Evolutionary conservation across 805 yeast species (phyloP), one percentile per base, ranked within the genome.

Genomic region (Wickerhamomyces rabaulensis): DNA sequence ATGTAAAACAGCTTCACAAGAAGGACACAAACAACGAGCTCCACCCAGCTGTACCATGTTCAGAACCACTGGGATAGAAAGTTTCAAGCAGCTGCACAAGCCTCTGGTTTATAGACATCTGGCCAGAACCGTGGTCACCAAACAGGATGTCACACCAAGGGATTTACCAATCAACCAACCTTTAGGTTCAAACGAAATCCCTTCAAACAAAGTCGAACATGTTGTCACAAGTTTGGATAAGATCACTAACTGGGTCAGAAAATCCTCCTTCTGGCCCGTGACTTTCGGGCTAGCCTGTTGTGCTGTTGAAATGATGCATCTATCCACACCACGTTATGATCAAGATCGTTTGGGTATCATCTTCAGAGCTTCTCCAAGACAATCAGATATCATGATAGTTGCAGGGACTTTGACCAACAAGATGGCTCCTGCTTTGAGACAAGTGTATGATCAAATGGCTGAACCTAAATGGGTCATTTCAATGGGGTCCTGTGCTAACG

Each of bases 301-400:
- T 73, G 96, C 96, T 51, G 95, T 87, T 38, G 96, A 87, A 69
- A 87, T 87, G 96, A 87, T 87, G 96, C 96, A 87, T 65, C 86
- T 84, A 35, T 87, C 95, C 22, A 81, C 95, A 48, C 95, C 96
- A 51, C 76, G 96, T 63, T 87, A 87, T 67, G 96, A 87, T 69
- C 95, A 88, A 70, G 96, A 87, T 72, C 80, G 96, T 66, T 74
- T 87, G 64, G 96, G 96, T 60, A 87, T 87, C 60, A 87, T 87
- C 77, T 87, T 87, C 80, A 83, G 96, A 74, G 95, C 94, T 27
- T 84, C 95, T 35, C 96, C 96, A 45, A 84, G 96, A 70, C 96
- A 87, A 68, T 81, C 94, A 6, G 96, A 87, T 76, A 84, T 87
- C 54, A 86, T 87, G 86, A 87, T 87, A 69, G 94, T 88, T 47